A percentile compares a stretch with the other conserved stretches of the same genome.
phyloP scores from a whole-genome alignment of 1,139 yeast genomes.

The Lodderomyces orthopsilosis region DNA sequence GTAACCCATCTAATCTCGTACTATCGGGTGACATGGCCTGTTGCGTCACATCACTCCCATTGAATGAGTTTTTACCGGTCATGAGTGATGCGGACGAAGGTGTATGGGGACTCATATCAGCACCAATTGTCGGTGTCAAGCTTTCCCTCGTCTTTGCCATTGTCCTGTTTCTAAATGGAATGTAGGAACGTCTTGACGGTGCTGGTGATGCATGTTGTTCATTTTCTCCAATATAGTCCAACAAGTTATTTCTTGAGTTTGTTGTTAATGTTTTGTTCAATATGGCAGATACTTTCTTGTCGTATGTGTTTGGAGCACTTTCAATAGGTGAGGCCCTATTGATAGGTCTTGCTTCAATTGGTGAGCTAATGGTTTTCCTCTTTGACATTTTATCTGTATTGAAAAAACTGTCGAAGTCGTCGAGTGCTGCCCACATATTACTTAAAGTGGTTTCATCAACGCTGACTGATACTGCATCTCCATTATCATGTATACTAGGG shows the following conservation, averaged over 20 bases:
- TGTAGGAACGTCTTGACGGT: constrained; percentile 34
- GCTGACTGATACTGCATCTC: constrained; percentile 37
- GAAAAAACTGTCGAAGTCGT: constrained; percentile 88
- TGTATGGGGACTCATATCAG: neutral
- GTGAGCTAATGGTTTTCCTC: constrained; percentile 9
- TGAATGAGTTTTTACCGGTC: neutral
- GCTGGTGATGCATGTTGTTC: constrained; percentile 18
- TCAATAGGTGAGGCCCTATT: constrained; percentile 42
- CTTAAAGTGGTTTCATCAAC: constrained; percentile 75
- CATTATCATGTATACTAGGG: constrained; percentile 27
- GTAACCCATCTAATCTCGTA: neutral
- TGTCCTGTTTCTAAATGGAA: constrained; percentile 39
- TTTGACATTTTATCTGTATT: constrained; percentile 61
- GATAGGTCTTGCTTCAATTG: neutral
- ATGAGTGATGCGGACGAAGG: neutral
- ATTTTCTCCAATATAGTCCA: constrained; percentile 50
- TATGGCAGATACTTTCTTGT: constrained; percentile 73
- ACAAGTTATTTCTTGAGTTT: constrained; percentile 66
- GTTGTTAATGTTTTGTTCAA: constrained; percentile 76
- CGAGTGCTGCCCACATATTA: constrained; percentile 96
- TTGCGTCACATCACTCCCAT: neutral
- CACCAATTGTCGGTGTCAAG: constrained; percentile 16
- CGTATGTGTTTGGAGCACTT: constrained; percentile 76
- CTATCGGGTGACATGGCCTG: neutral
- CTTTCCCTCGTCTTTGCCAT: constrained; percentile 16